Evolutionary conservation across 441 rosid species (phyloP), one percentile per base, ranked within the genome.

Genomic region (Corymbia calophylla): DNA sequence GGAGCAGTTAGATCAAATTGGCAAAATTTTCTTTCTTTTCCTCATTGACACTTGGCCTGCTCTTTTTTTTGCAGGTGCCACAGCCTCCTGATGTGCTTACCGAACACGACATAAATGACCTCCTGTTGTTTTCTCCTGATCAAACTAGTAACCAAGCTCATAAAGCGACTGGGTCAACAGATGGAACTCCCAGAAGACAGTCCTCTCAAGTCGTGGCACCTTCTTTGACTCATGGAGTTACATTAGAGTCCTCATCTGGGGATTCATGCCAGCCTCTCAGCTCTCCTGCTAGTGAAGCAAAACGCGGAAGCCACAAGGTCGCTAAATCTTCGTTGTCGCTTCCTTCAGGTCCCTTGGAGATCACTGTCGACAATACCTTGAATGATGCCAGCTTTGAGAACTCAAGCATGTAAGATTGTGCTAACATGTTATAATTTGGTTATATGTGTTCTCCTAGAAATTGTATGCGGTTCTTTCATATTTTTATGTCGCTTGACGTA

Each of bases 41-140:
- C 66, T 82, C 54, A 35, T 53, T 68, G 47, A 47, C 25, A 17
- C n/a, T 88, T 62, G 13, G 53, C 54, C 77, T 7, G 53, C 47
- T 62, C 6, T 89, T 89, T 35, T 56, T 53, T 53, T 68, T 68
- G 44, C 94, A 93, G 96, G 94, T 92, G 88, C 94, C 92, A 90
- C 95, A 91, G 94, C 92, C 94, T 90, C 90, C 93, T 84, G 95
- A 92, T 62, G 90, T 93, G 88, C 95, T 93, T 89, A 88, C 91
- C 87, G 99, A 96, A 88, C 96, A 91, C 84, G 94, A 95, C 88
- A 73, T 92, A 88, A 93, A 91, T 90, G 95, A 96, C 91, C 55
- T 91, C 77, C 92, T 91, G 51, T 87, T 94, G 86, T 94, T 94
- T 91, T 97, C 99, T 92, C 97, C 98, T 91, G 93, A 95, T 91